Base-by-base conservation (phyloP, 1,139 yeast genomes). In the Barnettozyma hawaiiensis region DNA sequence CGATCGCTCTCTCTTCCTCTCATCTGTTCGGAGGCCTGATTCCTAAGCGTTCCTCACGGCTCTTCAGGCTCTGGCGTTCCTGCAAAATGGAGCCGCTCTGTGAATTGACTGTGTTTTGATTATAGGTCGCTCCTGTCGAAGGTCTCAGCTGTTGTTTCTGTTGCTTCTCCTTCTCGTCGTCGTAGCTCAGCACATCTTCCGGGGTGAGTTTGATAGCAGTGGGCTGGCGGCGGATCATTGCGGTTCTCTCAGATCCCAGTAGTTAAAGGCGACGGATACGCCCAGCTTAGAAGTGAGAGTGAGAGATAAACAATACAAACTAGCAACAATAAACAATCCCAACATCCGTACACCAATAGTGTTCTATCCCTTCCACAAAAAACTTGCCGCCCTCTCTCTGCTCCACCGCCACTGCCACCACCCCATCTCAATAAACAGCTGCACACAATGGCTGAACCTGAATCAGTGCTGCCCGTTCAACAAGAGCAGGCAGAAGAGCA, bases 161-260 rank as follows among this genome's bases (percentile, higher is more conserved):
- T 15, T 44, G 46, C 20, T 40, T 41, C 8, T 19, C 27, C 43
- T 58, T 52, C 40, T 53, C 56, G 45, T 79, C 84, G 48, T 81
- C 86, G 50, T 76, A 80, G 42, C 72, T 80, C 47, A 75, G 64
- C 3, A 81, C 71, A 49, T 81, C 87, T 48, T 79, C 85, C 1
- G 83, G 82, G 0, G 84, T 78, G 41, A 81, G 70, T 48, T 70
- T 71, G 43, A 81, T 80, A 1, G 78, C 70, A 0, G 87, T 81
- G 2, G 86, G 81, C 6, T 74, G 80, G 47, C 85, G 65, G 59
- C 85, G 64, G 42, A 81, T 65, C 86, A 80, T 80, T 27, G 4
- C 48, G 31, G 14, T 9, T 6, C n/a, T 10, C 12, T 5, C 21
- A 16, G 3, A 5, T 9, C 4, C 9, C 12, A 29, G 5, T 5